Evolutionary conservation across 2,329 filamentous ascomycete genomes (phyloP), one percentile per base, ranked within the genome.

Genomic region (Diplodia corticola): DNA sequence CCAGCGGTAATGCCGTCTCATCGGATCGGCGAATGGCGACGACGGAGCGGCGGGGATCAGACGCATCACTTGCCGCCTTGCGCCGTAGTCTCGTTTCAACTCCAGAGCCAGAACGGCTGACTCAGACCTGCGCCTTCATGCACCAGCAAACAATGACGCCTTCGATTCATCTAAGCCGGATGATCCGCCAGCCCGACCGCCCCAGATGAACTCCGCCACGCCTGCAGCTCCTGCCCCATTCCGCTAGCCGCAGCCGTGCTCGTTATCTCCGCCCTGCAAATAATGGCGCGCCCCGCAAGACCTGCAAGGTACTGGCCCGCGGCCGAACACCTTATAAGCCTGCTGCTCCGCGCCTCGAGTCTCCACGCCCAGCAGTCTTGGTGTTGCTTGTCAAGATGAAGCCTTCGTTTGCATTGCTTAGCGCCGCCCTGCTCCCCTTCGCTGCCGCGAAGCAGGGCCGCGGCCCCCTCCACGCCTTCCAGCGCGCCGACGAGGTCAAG

Each of bases 301-400:
- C 20, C 37, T 59, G 55, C 37, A 46, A 57, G 55, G 55, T 33
- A 60, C 54, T 20, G 2, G 4, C 20, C 46, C 28, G 20, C 12
- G n/a, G 15, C n/a, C n/a, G 53, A 17, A 46, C 33, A 35, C 7
- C 33, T 35, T 61, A 48, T 33, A 61, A n/a, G 22, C 40, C 40
- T 12, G 26, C 26, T 26, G 10, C 54, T 28, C 22, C 54, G 54
- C 40, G 40, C 57, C 10, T 40, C 28, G 4, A 1, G 40, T 15
- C 40, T 44, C 44, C 44, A 46, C 57, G 46, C 54, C 20, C 37
- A 37, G 37, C 22, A 48, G 54, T 46, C 54, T 61, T 49, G 57
- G 57, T 61, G 44, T 50, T 49, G 57, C 57, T 61, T 61, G 57
- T 53, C 60, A 53, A 12, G 12, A 63, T 63, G 60, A 63, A 53